Percentiles rank a stretch among this genome's conserved stretches.
These are phyloP conservation scores for Remersonia thermophila DNA, from an alignment of 2,329 filamentous ascomycete genomes.

Conservation along the genomic window DNA sequence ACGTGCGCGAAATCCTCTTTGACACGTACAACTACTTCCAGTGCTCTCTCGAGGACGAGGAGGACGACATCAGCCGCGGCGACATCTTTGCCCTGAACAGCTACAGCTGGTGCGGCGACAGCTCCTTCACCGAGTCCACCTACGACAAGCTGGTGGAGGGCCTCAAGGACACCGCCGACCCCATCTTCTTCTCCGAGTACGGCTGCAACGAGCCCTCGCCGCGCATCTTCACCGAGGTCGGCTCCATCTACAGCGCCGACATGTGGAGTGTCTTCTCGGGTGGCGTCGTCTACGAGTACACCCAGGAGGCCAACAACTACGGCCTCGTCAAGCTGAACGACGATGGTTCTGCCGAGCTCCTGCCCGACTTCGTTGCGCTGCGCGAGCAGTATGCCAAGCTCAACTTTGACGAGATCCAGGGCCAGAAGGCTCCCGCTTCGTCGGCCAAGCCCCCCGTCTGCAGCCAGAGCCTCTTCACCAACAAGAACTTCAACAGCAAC, in stretches of 20 bases:
- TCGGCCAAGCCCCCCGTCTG: slow-evolving; percentile 50
- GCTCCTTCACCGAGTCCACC: slow-evolving; percentile 39
- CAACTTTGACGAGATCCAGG: slow-evolving; percentile 56
- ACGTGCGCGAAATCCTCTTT: slow-evolving; percentile 59
- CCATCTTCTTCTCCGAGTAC: slow-evolving; percentile 72
- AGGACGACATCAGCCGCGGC: slow-evolving; percentile 48
- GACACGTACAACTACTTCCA: slow-evolving; percentile 68
- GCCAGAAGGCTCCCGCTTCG: slow-evolving; percentile 42
- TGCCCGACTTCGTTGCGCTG: slow-evolving; percentile 60
- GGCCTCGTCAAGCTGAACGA: slow-evolving; percentile 51
- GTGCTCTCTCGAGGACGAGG: slow-evolving; percentile 44
- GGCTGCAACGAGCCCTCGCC: slow-evolving; percentile 65
- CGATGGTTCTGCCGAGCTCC: slow-evolving; percentile 45
- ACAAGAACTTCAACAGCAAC: slow-evolving; percentile 58
- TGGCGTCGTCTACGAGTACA: slow-evolving; percentile 72
- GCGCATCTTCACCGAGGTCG: slow-evolving; percentile 65
- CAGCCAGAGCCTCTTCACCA: slow-evolving; percentile 51
- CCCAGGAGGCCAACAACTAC: slow-evolving; percentile 55
- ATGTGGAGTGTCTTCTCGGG: slow-evolving; percentile 61
- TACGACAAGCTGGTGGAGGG: slow-evolving; percentile 47
- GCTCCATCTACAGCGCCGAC: slow-evolving; percentile 55
- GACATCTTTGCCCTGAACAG: slow-evolving; percentile 72
- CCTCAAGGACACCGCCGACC: slow-evolving; percentile 54
- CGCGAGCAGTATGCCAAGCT: slow-evolving; percentile 63
- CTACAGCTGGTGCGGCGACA: slow-evolving; percentile 52